These are phyloP conservation scores for Lasiodiplodia theobromae DNA, from an alignment of 2,329 filamentous ascomycete species.

Conservation along the genomic window DNA sequence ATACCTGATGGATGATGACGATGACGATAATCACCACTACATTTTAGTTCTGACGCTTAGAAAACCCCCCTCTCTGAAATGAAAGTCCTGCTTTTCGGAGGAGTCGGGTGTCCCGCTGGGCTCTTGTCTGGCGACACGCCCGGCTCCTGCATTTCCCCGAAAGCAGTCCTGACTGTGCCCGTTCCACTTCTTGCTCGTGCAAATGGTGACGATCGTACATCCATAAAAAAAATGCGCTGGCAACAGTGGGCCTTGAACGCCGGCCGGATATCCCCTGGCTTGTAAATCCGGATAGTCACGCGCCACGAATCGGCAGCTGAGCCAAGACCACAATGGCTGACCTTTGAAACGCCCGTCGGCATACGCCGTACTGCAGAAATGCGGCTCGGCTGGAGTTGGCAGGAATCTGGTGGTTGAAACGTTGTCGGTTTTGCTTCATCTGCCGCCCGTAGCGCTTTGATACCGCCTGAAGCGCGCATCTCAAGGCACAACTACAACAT, in stretches of 20 bases:
- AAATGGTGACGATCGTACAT: background rate
- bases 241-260: background rate
- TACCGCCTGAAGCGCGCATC: too few relatives aligned
- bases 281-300: background rate
- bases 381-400: background rate
- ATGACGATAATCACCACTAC: background rate
- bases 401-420: background rate
- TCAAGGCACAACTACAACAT: too few relatives aligned
- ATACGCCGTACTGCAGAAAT: background rate
- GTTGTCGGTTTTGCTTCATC: conserved; percentile 7
- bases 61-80: background rate
- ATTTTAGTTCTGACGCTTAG: background rate
- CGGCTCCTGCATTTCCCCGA: background rate
- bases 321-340: too few relatives aligned
- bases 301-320: background rate
- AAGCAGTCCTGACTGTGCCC: conserved; percentile 19
- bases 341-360: background rate
- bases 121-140: background rate
- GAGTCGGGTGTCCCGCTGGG: background rate
- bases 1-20: background rate
- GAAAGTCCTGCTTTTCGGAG: conserved; percentile 20
- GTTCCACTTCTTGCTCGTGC: background rate
- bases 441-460: conserved; percentile 2
- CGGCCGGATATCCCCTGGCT: background rate
- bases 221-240: too few relatives aligned